A percentile compares a stretch with the other conserved stretches of the same genome.
Conservation (phyloP, 768 basidiomycete species). For the Lanmaoa pseudosensibilis region DNA sequence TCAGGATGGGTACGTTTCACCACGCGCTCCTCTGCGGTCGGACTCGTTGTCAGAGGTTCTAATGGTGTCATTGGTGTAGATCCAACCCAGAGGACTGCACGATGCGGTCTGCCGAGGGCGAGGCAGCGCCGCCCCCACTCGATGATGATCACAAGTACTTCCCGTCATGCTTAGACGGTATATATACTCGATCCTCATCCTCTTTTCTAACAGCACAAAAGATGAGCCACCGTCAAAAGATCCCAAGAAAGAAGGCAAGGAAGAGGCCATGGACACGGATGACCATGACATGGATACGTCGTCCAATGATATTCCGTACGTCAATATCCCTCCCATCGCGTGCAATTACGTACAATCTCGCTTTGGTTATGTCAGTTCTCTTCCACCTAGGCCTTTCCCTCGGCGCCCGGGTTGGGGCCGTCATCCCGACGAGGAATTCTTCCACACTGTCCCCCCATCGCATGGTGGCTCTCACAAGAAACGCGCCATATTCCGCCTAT, state of each 20-base stretch:
- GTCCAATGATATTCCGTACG: background rate
- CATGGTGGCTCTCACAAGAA: background rate
- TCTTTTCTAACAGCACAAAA: background rate
- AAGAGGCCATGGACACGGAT: background rate
- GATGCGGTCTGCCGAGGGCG: background rate
- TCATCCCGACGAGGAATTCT: background rate
- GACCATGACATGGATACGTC: background rate
- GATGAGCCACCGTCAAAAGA: background rate
- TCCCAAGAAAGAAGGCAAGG: slow-evolving; percentile 1
- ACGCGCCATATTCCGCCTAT: slow-evolving; percentile 23
- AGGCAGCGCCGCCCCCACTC: background rate
- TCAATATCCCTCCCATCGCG: background rate
- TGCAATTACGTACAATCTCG: too few relatives aligned
- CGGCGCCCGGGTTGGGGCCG: slow-evolving; percentile 11
- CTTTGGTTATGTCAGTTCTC: background rate
- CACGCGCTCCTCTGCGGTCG: background rate
- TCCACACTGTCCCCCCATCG: slow-evolving; percentile 3
- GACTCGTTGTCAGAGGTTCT: background rate
- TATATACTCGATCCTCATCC: background rate
- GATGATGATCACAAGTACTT: background rate
- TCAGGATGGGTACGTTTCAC: background rate
- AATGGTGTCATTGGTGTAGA: background rate
- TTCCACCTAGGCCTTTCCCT: background rate
- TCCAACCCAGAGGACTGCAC: background rate
- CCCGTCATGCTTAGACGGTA: background rate